These are phyloP conservation scores for Xerocomellus intermedius DNA, from an alignment of 768 basidiomycete species.

Conservation along the genomic window DNA sequence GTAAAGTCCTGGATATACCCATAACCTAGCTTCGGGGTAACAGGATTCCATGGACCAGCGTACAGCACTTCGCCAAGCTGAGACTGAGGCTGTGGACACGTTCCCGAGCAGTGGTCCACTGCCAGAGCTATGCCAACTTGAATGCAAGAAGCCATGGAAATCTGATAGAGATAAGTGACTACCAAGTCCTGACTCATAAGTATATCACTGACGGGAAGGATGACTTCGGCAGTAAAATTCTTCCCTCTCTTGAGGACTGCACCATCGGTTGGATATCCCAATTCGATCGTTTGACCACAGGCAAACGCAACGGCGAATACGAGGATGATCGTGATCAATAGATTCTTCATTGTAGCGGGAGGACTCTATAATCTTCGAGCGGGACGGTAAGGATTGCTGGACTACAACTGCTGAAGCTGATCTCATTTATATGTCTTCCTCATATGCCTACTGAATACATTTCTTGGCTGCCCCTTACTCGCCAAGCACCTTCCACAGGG, in stretches of 20 bases:
- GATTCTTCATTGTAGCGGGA: no score
- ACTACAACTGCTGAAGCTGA: no score
- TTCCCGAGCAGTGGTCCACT: neutral
- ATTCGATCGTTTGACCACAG: no score
- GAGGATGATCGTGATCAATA: no score
- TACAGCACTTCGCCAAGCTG: constrained; percentile 7
- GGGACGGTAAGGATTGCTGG: no score
- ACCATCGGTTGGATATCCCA: neutral
- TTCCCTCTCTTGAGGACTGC: neutral
- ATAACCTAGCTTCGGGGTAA: neutral
- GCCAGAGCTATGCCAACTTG: constrained; percentile 15
- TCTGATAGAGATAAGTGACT: neutral
- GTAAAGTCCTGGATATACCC: neutral
- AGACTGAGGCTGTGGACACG: neutral
- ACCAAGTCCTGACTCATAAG: no score
- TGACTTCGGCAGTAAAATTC: neutral
- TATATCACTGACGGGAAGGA: neutral
- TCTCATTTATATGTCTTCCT: no score
- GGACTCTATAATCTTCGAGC: no score
- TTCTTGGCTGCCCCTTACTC: no score
- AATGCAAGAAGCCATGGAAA: constrained; percentile 2
- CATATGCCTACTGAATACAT: no score
- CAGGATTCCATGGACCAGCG: neutral
- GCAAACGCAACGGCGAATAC: no score
- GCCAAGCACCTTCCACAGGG: no score